Conservation (phyloP, 768 basidiomycete genomes). For the Leccinum uliginosum region DNA sequence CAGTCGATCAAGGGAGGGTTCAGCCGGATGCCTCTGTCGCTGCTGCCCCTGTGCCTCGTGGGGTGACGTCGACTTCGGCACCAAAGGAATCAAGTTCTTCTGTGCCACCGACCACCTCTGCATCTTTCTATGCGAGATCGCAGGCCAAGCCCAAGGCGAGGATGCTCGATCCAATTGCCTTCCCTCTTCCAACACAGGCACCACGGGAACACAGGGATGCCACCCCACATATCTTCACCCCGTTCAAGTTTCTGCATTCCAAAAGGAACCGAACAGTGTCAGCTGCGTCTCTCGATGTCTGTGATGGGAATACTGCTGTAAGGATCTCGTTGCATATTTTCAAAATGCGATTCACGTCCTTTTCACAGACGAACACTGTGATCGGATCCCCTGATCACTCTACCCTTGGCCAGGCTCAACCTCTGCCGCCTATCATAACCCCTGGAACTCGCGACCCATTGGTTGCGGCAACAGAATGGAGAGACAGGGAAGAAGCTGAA, state of each 20-base stretch:
- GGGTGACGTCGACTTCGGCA: slow-evolving; percentile 6
- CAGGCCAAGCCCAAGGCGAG: slow-evolving; percentile 17
- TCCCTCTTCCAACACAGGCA: slow-evolving; percentile 30
- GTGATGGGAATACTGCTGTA: slow-evolving; percentile 72
- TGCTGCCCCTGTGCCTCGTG: slow-evolving; percentile 13
- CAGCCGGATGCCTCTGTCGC: slow-evolving; percentile 8
- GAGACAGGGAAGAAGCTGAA: slow-evolving; percentile 57
- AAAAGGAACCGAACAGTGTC: slow-evolving; percentile 67
- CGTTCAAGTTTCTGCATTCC: slow-evolving; percentile 52
- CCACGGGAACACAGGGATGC: slow-evolving; percentile 36
- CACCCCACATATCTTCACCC: slow-evolving; percentile 49
- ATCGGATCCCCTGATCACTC: slow-evolving; percentile 74
- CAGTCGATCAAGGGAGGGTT: slow-evolving; percentile 19
- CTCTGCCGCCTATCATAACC: slow-evolving; percentile 37
- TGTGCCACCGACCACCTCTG: slow-evolving; percentile 1
- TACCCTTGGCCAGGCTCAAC: slow-evolving; percentile 53
- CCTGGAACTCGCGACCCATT: slow-evolving; percentile 64
- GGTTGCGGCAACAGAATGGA: slow-evolving; percentile 66
- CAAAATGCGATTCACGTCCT: background rate
- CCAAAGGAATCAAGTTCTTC: slow-evolving; percentile 15
- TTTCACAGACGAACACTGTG: slow-evolving; percentile 58
- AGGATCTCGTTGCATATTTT: slow-evolving; percentile 22
- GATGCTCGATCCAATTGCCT: slow-evolving; percentile 22
- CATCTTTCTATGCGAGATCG: slow-evolving; percentile 6
- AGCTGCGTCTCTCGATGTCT: slow-evolving; percentile 70